Conservation (phyloP, 768 basidiomycete genomes). For the Pisolithus microcarpus region DNA sequence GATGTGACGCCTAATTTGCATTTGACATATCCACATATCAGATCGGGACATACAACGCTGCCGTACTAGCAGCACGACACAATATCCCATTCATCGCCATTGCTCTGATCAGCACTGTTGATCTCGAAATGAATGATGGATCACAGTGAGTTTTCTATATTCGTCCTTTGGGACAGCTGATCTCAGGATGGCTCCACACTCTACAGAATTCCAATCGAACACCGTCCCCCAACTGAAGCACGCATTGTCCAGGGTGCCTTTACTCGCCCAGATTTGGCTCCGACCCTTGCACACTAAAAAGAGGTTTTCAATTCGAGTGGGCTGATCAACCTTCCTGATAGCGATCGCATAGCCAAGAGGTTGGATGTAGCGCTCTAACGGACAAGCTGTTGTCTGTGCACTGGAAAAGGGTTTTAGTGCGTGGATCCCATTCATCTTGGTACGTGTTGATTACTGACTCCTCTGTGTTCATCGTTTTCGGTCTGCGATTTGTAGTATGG, state of each 20-base stretch:
- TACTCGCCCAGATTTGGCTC: conserved; percentile 42
- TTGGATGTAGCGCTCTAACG: too few relatives aligned
- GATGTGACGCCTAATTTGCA: too few relatives aligned
- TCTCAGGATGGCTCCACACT: not conserved
- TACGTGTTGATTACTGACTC: too few relatives aligned
- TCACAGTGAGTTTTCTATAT: conserved; percentile 13
- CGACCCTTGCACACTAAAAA: conserved; percentile 51
- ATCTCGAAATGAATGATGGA: conserved; percentile 72
- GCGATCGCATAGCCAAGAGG: too few relatives aligned
- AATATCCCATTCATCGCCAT: too few relatives aligned
- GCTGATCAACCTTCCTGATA: too few relatives aligned
- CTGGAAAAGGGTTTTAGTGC: too few relatives aligned
- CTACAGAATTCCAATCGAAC: conserved; percentile 82
- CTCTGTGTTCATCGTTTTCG: too few relatives aligned
- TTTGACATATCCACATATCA: conserved; percentile 11
- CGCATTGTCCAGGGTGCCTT: conserved; percentile 80
- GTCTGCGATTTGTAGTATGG: too few relatives aligned
- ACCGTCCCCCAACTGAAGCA: too few relatives aligned
- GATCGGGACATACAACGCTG: conserved; percentile 96
- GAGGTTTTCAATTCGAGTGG: conserved; percentile 54
- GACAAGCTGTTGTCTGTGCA: too few relatives aligned
- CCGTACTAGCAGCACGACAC: conserved; percentile 83
- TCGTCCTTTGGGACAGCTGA: not conserved
- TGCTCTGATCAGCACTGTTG: conserved; percentile 88
- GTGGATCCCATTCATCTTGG: too few relatives aligned